Evolutionary conservation across 2,329 filamentous ascomycete genomes (phyloP).

Genomic region (Fusarium devonianum): DNA sequence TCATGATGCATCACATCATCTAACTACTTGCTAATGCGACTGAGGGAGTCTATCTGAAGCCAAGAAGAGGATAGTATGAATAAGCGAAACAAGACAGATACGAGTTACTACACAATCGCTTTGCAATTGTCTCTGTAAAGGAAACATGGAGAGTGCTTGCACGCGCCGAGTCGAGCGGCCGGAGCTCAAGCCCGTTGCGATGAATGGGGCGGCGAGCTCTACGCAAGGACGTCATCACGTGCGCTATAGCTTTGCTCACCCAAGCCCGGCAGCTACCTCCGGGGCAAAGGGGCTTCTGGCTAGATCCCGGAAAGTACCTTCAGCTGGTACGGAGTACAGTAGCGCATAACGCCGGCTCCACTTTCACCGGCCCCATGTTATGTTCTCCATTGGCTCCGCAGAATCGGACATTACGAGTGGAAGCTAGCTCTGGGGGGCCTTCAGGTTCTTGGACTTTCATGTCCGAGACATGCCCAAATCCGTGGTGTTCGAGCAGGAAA

Average conservation of each 20-base stretch:
- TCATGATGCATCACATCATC: no score
- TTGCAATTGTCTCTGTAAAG: no score
- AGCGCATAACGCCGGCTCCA: constrained; percentile 15
- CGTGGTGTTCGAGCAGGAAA: background rate
- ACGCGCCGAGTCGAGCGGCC: no score
- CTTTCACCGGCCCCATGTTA: constrained; percentile 16
- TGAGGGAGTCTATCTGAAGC: no score
- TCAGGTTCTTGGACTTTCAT: background rate
- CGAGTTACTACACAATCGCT: no score
- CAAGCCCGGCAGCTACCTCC: no score
- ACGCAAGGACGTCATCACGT: constrained; percentile 18
- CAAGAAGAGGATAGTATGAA: no score
- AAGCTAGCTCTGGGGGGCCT: background rate
- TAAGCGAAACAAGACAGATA: no score
- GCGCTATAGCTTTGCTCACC: constrained; percentile 23
- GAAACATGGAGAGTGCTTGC: no score
- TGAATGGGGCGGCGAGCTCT: constrained; percentile 5
- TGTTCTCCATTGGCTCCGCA: constrained; percentile 25
- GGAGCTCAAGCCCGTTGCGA: no score
- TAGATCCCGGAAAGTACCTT: no score
- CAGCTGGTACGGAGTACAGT: background rate
- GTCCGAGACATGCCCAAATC: background rate
- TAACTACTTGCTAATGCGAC: no score
- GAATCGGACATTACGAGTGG: constrained; percentile 7
- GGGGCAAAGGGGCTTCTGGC: constrained; percentile 14